A percentile compares a stretch with the other conserved stretches of the same genome.
Evolutionary conservation across 176 grass and related monocot genomes (phyloP).

Genomic region (Pharus latifolius): DNA sequence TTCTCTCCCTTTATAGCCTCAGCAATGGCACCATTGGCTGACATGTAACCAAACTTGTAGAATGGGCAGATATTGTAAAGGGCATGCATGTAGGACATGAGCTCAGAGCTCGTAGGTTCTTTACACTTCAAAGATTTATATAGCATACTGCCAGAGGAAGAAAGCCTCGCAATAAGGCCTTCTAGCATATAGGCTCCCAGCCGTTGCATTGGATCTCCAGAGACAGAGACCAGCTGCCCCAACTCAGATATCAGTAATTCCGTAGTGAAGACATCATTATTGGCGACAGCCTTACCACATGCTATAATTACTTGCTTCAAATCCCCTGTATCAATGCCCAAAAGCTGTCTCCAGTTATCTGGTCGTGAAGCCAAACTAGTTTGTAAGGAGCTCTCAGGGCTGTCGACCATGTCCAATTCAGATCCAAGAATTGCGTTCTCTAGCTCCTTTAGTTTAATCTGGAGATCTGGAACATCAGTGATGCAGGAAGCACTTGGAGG

Average conservation of each 20-base stretch:
- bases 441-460: conserved; percentile 58
- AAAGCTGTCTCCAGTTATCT: conserved; percentile 47
- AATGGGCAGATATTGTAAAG: conserved; percentile 68
- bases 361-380: conserved; percentile 9
- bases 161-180: conserved; percentile 64
- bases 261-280: conserved; percentile 33
- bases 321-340: conserved; percentile 56
- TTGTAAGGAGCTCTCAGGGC: conserved; percentile 29
- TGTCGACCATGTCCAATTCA: conserved; percentile 39
- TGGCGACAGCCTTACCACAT: conserved; percentile 49
- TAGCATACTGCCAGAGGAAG: conserved; percentile 52
- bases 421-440: conserved; percentile 70
- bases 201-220: conserved; percentile 58
- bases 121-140: conserved; percentile 81
- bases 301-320: conserved; percentile 49
- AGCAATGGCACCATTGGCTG: conserved; percentile 64
- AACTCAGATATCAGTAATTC: conserved; percentile 50
- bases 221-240: conserved; percentile 52
- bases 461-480: conserved; percentile 54
- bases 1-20: conserved; percentile 64
- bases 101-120: conserved; percentile 63
- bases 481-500: conserved; percentile 63
- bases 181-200: conserved; percentile 65
- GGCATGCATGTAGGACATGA: conserved; percentile 65
- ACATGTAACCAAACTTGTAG: conserved; percentile 76